These are phyloP conservation scores for Aspergillus ibericus DNA, from an alignment of 2,329 filamentous ascomycete genomes.

Conservation along the genomic window DNA sequence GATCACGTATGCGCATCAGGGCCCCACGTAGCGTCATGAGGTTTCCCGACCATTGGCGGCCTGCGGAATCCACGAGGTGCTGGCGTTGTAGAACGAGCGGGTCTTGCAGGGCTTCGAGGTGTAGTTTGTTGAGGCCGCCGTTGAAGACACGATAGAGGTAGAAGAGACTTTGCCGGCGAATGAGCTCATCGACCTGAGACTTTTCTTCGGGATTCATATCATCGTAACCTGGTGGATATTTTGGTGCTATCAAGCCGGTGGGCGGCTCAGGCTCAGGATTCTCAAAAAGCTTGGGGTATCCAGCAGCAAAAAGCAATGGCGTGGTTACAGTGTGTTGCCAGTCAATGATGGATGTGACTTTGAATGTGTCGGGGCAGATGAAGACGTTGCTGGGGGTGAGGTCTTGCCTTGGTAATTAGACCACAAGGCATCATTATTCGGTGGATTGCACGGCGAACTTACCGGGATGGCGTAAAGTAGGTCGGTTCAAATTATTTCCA, in stretches of 20 bases:
- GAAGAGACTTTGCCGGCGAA: slow-evolving; percentile 17
- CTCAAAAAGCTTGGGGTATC: slow-evolving; percentile 23
- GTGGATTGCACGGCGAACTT: not conserved
- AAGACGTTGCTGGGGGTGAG: slow-evolving; percentile 26
- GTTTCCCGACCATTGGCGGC: slow-evolving; percentile 26
- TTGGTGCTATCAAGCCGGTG: slow-evolving; percentile 14
- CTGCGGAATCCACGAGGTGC: slow-evolving; percentile 23
- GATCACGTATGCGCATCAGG: slow-evolving; percentile 19
- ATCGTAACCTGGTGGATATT: slow-evolving; percentile 19
- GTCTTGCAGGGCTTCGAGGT: slow-evolving; percentile 22
- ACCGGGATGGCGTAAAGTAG: slow-evolving; percentile 25
- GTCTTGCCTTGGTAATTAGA: slow-evolving; percentile 14
- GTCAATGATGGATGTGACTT: slow-evolving; percentile 24
- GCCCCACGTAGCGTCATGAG: slow-evolving; percentile 22
- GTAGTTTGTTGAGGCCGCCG: slow-evolving; percentile 21
- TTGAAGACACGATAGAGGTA: slow-evolving; percentile 28
- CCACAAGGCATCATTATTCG: not conserved
- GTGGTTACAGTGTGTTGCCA: slow-evolving; percentile 27
- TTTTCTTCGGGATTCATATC: slow-evolving; percentile 19
- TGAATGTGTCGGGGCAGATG: slow-evolving; percentile 18
- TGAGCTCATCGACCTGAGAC: slow-evolving; percentile 22
- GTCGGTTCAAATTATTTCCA: slow-evolving; percentile 11
- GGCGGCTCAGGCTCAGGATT: slow-evolving; percentile 24
- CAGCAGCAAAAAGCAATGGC: slow-evolving; percentile 21
- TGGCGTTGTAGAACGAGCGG: slow-evolving; percentile 20